A percentile compares a stretch with the other conserved stretches of the same genome.
These are phyloP conservation scores for Nitzschia putrida DNA, from an alignment of 108 stramenopile genomes.

Conservation along the genomic window DNA sequence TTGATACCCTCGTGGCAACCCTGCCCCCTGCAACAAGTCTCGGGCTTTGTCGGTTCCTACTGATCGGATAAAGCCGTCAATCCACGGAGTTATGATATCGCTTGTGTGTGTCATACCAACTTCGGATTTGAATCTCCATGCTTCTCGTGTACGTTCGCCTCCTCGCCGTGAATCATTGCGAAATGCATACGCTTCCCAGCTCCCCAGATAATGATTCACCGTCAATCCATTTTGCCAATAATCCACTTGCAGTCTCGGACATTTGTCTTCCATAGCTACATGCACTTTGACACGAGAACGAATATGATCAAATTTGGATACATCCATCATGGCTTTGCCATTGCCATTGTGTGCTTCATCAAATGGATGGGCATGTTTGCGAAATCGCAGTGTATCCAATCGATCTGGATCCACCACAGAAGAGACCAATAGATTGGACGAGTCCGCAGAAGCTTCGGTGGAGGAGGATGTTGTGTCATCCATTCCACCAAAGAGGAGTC, in stretches of 20 bases:
- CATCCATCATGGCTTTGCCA: slow-evolving; percentile 22
- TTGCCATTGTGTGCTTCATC: slow-evolving; percentile 8
- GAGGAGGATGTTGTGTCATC: too few relatives aligned
- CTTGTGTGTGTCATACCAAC: slow-evolving; percentile 2
- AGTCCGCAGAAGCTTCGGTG: too few relatives aligned
- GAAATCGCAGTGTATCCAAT: slow-evolving; percentile 9
- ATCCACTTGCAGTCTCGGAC: slow-evolving; percentile 12
- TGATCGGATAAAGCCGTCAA: slow-evolving; percentile 9
- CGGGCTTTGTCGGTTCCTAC: not conserved
- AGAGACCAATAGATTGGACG: too few relatives aligned
- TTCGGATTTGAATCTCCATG: not conserved
- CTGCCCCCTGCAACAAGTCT: slow-evolving; percentile 2
- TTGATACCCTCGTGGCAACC: too few relatives aligned
- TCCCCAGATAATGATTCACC: slow-evolving; percentile 39
- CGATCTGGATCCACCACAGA: not conserved
- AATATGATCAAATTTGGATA: slow-evolving; percentile 17
- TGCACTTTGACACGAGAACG: slow-evolving; percentile 19
- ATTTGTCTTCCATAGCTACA: slow-evolving; percentile 12
- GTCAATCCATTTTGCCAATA: slow-evolving; percentile 10
- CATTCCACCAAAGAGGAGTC: too few relatives aligned
- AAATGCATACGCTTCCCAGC: slow-evolving; percentile 14
- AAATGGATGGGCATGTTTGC: slow-evolving; percentile 12
- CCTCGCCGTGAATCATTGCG: slow-evolving; percentile 33
- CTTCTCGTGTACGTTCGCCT: too few relatives aligned
- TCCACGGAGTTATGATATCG: slow-evolving; percentile 7